Conservation (phyloP, 345 rosid genomes). For the Balakata baccata region DNA sequence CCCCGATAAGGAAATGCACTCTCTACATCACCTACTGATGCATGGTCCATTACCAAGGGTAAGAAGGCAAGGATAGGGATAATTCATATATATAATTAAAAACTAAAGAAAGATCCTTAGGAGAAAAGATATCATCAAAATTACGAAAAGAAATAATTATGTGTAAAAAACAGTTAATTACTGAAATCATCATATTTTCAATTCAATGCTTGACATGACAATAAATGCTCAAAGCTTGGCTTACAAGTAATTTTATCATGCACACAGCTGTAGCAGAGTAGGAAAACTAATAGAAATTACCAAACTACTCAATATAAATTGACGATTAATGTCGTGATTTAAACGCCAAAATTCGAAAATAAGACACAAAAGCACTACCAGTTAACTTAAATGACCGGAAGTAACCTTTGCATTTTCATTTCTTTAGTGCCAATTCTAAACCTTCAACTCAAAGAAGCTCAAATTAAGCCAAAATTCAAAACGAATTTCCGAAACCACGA, state of each 20-base stretch:
- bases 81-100: neutral
- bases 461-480: no score
- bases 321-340: no score
- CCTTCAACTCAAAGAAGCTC: no score
- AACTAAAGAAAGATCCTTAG: no score
- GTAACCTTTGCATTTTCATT: neutral
- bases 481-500: neutral
- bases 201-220: neutral
- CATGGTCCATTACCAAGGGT: no score
- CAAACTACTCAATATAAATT: neutral
- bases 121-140: neutral
- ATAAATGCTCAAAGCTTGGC: neutral
- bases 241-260: neutral
- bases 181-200: neutral
- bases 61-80: neutral
- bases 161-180: neutral
- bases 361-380: neutral
- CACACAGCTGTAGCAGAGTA: no score
- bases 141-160: neutral
- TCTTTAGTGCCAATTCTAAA: no score
- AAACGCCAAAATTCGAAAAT: no score
- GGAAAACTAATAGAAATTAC: neutral
- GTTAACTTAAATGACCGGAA: neutral
- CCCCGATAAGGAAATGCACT: no score
- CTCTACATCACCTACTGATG: no score